Conservation (phyloP, 805 yeast genomes). For the Saturnispora halmiae region DNA sequence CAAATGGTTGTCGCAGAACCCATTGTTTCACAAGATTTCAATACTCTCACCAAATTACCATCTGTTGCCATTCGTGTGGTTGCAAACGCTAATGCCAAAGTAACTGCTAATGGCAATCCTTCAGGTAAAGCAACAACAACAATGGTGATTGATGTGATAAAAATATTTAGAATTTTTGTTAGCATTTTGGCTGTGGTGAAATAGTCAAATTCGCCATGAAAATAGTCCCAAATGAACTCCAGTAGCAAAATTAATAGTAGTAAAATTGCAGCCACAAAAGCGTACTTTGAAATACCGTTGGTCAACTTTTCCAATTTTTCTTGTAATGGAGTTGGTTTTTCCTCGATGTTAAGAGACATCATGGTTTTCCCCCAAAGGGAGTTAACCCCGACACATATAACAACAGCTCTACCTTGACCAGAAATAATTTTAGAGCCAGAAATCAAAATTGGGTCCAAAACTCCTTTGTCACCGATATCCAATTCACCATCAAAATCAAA, state of each 20-base stretch:
- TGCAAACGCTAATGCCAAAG: conserved; percentile 93
- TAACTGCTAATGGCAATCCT: conserved; percentile 95
- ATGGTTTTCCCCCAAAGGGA: conserved; percentile 90
- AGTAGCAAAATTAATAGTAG: conserved; percentile 72
- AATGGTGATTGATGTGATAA: conserved; percentile 85
- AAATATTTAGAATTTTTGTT: conserved; percentile 68
- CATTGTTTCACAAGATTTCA: conserved; percentile 95
- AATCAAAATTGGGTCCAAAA: conserved; percentile 74
- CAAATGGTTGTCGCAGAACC: conserved; percentile 97
- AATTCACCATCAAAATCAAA: conserved; percentile 14
- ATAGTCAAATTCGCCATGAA: conserved; percentile 26
- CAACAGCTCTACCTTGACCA: conserved; percentile 79
- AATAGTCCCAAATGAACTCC: conserved; percentile 37
- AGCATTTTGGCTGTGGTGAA: conserved; percentile 67
- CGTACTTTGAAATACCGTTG: conserved; percentile 91
- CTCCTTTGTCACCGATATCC: conserved; percentile 34
- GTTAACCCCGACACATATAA: conserved; percentile 83
- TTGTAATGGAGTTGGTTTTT: conserved; percentile 84
- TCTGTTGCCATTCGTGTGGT: conserved; percentile 97
- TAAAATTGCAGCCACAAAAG: conserved; percentile 75
- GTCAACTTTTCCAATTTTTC: conserved; percentile 73
- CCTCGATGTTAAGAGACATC: conserved; percentile 74
- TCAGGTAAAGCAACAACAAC: conserved; percentile 99
- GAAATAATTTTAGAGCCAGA: conserved; percentile 85
- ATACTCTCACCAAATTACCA: conserved; percentile 88